These are phyloP conservation scores for Pseudoperonospora humuli DNA, from an alignment of 352 stramenopile species.

Conservation along the genomic window DNA sequence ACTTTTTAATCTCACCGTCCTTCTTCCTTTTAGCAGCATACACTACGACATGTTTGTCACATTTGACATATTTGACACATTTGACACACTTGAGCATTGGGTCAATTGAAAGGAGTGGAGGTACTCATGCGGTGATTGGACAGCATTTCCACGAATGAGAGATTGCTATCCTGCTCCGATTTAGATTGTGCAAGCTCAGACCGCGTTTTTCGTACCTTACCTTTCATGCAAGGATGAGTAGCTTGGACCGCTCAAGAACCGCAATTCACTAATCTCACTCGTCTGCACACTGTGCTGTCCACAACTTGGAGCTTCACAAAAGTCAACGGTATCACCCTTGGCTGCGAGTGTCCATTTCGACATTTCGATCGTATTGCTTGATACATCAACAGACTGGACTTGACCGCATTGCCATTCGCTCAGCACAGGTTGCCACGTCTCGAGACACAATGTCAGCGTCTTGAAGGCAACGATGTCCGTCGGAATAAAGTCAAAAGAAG, in stretches of 20 bases:
- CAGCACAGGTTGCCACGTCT: conserved; percentile 66
- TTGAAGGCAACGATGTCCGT: conserved; percentile 65
- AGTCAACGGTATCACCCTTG: conserved; percentile 5
- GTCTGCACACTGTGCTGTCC: conserved; percentile 8
- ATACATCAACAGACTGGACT: conserved; percentile 17
- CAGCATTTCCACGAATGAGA: too few species aligned
- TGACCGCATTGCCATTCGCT: conserved; percentile 61
- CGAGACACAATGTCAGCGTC: conserved; percentile 63
- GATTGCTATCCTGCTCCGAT: too few species aligned
- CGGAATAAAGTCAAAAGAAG: conserved; percentile 17
- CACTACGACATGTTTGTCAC: too few species aligned
- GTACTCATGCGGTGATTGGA: too few species aligned
- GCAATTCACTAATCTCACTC: conserved; percentile 45
- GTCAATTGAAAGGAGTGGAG: too few species aligned
- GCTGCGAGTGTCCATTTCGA: conserved; percentile 13
- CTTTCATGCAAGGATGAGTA: conserved; percentile 14
- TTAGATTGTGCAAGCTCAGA: too few species aligned
- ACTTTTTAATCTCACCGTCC: too few species aligned
- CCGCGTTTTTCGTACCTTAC: too few species aligned
- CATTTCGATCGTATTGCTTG: conserved; percentile 11
- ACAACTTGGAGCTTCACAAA: conserved; percentile 3
- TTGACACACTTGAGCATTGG: too few species aligned
- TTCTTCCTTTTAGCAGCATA: too few species aligned
- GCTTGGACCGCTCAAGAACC: conserved; percentile 37
- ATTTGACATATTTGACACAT: too few species aligned